A percentile compares a stretch with the other conserved stretches of the same genome.
These are phyloP conservation scores for Liquidambar formosana DNA, from an alignment of 164 flowering plant species.

Conservation along the genomic window DNA sequence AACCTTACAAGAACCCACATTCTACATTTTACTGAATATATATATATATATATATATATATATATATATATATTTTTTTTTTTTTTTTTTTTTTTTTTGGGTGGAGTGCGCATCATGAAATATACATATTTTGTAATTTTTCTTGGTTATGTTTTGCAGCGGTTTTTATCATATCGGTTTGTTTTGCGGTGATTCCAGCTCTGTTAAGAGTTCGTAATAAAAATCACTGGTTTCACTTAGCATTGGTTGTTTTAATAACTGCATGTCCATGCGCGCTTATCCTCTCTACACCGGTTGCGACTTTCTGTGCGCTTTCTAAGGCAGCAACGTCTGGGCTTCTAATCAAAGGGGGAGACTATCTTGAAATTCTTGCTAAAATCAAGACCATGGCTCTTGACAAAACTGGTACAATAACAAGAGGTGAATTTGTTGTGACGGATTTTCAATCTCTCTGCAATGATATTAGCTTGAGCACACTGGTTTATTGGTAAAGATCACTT, in stretches of 20 bases:
- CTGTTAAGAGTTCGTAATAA: slow-evolving; percentile 42
- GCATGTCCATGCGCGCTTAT: slow-evolving; percentile 94
- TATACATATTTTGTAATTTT: not conserved
- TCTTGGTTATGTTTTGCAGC: slow-evolving; percentile 59
- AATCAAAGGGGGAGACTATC: slow-evolving; percentile 84
- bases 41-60: too few species aligned
- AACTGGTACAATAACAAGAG: slow-evolving; percentile 89
- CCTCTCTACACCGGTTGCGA: slow-evolving; percentile 92
- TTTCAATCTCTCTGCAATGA: slow-evolving; percentile 43
- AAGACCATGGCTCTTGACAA: slow-evolving; percentile 83
- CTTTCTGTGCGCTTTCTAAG: slow-evolving; percentile 78
- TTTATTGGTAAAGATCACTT: slow-evolving; percentile 60
- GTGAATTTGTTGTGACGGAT: slow-evolving; percentile 69
- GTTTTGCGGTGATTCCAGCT: slow-evolving; percentile 60
- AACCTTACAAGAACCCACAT: too few species aligned
- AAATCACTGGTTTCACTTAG: slow-evolving; percentile 63
- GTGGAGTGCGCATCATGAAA: too few species aligned
- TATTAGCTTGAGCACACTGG: slow-evolving; percentile 43
- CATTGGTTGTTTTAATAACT: slow-evolving; percentile 81
- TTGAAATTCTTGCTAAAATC: slow-evolving; percentile 66
- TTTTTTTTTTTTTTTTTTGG: too few species aligned
- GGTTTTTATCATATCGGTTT: slow-evolving; percentile 49
- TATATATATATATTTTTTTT: too few species aligned
- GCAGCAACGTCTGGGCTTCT: slow-evolving; percentile 80
- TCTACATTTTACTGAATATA: too few species aligned